Evolutionary conservation across 495 filamentous ascomycete genomes (phyloP).

Genomic region (Aspergillus campestris): DNA sequence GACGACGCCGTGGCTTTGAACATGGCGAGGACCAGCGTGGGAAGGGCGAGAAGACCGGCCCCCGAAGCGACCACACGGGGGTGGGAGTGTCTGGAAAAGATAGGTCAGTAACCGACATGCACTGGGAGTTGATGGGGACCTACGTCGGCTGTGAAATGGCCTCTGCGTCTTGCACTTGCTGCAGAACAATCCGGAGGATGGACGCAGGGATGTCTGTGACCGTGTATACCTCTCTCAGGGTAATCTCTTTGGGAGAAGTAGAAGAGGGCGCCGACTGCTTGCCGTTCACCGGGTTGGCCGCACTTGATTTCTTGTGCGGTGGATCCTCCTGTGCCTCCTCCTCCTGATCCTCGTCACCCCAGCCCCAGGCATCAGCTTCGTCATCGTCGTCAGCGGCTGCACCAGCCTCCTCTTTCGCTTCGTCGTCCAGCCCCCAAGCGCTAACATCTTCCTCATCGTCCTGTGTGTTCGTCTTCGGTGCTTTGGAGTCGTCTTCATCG

Average conservation of each 20-base stretch:
- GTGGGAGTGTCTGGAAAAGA: slow-evolving; percentile 24
- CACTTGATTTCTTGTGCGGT: slow-evolving; percentile 9
- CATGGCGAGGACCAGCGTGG: slow-evolving; percentile 78
- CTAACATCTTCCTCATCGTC: slow-evolving; percentile 56
- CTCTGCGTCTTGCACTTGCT: slow-evolving; percentile 62
- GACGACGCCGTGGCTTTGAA: slow-evolving; percentile 80
- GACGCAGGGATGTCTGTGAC: slow-evolving; percentile 77
- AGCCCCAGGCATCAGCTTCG: slow-evolving; percentile 59
- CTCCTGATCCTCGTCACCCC: slow-evolving; percentile 54
- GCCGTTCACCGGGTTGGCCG: slow-evolving; percentile 11
- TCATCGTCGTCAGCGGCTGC: slow-evolving; percentile 25
- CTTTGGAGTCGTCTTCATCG: slow-evolving; percentile 33
- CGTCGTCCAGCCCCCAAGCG: slow-evolving; percentile 57
- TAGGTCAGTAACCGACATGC: slow-evolving; percentile 16
- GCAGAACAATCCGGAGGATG: slow-evolving; percentile 60
- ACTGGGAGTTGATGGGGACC: slow-evolving; percentile 13
- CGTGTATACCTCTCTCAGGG: slow-evolving; percentile 76
- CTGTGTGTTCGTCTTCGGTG: slow-evolving; percentile 10
- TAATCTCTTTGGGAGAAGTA: slow-evolving; percentile 50
- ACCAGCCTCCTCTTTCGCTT: slow-evolving; percentile 17
- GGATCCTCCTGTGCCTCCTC: slow-evolving; percentile 10
- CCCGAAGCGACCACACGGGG: slow-evolving; percentile 64
- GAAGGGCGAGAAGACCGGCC: slow-evolving; percentile 66
- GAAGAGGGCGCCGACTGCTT: slow-evolving; percentile 5
- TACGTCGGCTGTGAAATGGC: slow-evolving; percentile 49